A percentile compares a stretch with the other conserved stretches of the same genome.
phyloP scores from a whole-genome alignment of 192 early-diverging fungal genomes.

The Entomortierella parvispora region DNA sequence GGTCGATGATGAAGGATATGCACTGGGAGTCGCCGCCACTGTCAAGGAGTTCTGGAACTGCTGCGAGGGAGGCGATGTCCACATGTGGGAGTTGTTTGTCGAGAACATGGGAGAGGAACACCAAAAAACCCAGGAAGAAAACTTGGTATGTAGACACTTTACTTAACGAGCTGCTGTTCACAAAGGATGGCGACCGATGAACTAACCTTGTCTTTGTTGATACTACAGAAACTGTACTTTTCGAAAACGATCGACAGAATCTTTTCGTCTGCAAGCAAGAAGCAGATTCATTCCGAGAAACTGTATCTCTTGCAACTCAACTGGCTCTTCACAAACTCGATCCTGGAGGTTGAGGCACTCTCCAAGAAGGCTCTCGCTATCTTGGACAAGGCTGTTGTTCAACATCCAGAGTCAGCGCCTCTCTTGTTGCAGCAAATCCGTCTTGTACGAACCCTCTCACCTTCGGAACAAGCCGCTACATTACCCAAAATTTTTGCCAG shows the following conservation, averaged over 20 bases:
- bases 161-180: neutral
- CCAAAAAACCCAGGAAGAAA: constrained; percentile 56
- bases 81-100: constrained; percentile 73
- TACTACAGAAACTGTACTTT: constrained; percentile 64
- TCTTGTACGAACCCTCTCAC: constrained; percentile 24
- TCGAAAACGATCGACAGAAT: constrained; percentile 63
- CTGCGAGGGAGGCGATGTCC: constrained; percentile 46
- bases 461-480: constrained; percentile 32
- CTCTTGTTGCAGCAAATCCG: constrained; percentile 35
- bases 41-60: constrained; percentile 51
- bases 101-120: constrained; percentile 67
- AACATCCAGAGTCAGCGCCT: constrained; percentile 25
- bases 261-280: constrained; percentile 59
- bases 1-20: constrained; percentile 58
- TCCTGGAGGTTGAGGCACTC: constrained; percentile 40
- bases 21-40: constrained; percentile 63
- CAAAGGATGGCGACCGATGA: too few relatives aligned
- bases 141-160: constrained; percentile 51
- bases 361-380: constrained; percentile 51
- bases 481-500: constrained; percentile 49
- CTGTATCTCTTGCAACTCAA: constrained; percentile 67
- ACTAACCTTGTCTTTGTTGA: neutral
- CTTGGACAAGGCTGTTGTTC: constrained; percentile 55
- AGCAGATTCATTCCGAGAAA: constrained; percentile 52
- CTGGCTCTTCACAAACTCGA: constrained; percentile 46